Percentiles rank a stretch among this genome's conserved stretches.
Evolutionary conservation across 768 basidiomycete genomes (phyloP).

Genomic region (Paxillus rubicundulus): DNA sequence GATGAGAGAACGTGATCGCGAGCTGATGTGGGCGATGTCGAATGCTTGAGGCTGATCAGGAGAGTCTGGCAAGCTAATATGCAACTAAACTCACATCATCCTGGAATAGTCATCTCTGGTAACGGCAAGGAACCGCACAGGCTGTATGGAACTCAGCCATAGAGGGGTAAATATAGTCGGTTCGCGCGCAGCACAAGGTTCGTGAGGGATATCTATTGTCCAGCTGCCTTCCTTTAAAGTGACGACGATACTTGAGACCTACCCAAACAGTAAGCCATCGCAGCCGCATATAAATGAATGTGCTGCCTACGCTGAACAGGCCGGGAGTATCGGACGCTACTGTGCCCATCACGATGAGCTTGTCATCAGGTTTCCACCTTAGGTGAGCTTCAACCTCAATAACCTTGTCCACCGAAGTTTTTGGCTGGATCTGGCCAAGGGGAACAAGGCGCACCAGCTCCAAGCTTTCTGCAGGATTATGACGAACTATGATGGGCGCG

Average conservation of each 20-base stretch:
- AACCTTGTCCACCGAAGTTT: conserved; percentile 16
- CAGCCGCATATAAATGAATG: not conserved
- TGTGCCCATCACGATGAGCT: conserved; percentile 59
- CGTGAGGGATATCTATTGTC: conserved; percentile 62
- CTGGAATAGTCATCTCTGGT: conserved; percentile 44
- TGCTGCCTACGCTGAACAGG: conserved; percentile 49
- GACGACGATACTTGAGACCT: conserved; percentile 47
- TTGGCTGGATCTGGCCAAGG: conserved; percentile 47
- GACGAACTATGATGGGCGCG: conserved; percentile 51
- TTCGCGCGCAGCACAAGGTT: conserved; percentile 39
- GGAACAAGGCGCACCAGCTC: conserved; percentile 31
- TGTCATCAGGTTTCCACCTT: conserved; percentile 54
- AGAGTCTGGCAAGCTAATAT: not conserved
- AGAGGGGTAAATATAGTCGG: conserved; percentile 30
- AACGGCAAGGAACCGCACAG: conserved; percentile 52
- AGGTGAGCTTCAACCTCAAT: conserved; percentile 41
- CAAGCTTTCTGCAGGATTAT: conserved; percentile 28
- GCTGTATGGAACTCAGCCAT: conserved; percentile 61
- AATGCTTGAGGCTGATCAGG: conserved; percentile 41
- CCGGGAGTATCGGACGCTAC: conserved; percentile 50
- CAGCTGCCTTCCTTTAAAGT: conserved; percentile 61
- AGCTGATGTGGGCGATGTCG: conserved; percentile 62
- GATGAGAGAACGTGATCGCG: conserved; percentile 52
- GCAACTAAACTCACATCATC: conserved; percentile 42
- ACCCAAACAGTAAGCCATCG: not conserved